phyloP scores from a whole-genome alignment of 2,329 filamentous ascomycete genomes.

The Aspergillus pseudoviridinutans region DNA sequence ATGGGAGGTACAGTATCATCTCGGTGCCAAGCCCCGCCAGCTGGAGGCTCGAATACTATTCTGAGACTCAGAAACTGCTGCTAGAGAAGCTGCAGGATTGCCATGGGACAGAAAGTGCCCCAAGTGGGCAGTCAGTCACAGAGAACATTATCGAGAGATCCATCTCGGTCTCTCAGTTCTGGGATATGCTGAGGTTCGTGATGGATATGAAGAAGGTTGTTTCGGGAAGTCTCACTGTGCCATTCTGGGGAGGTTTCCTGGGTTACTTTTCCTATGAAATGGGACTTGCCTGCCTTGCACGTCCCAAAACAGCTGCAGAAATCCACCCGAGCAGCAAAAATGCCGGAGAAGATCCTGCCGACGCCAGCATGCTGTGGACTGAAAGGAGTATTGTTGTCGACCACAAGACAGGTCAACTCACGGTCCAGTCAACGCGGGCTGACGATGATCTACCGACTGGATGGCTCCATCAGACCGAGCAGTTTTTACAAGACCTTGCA shows the following conservation, averaged over 20 bases:
- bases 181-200: slow-evolving; percentile 35
- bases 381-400: slow-evolving; percentile 75
- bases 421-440: slow-evolving; percentile 63
- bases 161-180: slow-evolving; percentile 25
- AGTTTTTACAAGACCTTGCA: slow-evolving; percentile 21
- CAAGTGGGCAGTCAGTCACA: not conserved
- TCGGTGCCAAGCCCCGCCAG: slow-evolving; percentile 32
- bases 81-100: slow-evolving; percentile 18
- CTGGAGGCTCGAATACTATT: slow-evolving; percentile 36
- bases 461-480: slow-evolving; percentile 35
- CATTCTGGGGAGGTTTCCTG: slow-evolving; percentile 80
- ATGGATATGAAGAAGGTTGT: slow-evolving; percentile 39
- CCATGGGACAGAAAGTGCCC: not conserved
- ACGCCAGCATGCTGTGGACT: slow-evolving; percentile 72
- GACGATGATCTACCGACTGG: slow-evolving; percentile 44
- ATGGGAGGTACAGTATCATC: slow-evolving; percentile 33
- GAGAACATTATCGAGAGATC: slow-evolving; percentile 9
- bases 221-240: slow-evolving; percentile 32
- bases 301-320: slow-evolving; percentile 21
- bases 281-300: slow-evolving; percentile 58
- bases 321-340: not conserved
- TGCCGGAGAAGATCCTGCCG: slow-evolving; percentile 49
- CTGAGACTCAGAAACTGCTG: slow-evolving; percentile 18
- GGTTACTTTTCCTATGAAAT: slow-evolving; percentile 84
- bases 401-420: slow-evolving; percentile 57